Percentiles rank a stretch among this genome's conserved stretches.
These are phyloP conservation scores for Bretschneidera sinensis DNA, from an alignment of 345 rosid genomes.

Conservation along the genomic window DNA sequence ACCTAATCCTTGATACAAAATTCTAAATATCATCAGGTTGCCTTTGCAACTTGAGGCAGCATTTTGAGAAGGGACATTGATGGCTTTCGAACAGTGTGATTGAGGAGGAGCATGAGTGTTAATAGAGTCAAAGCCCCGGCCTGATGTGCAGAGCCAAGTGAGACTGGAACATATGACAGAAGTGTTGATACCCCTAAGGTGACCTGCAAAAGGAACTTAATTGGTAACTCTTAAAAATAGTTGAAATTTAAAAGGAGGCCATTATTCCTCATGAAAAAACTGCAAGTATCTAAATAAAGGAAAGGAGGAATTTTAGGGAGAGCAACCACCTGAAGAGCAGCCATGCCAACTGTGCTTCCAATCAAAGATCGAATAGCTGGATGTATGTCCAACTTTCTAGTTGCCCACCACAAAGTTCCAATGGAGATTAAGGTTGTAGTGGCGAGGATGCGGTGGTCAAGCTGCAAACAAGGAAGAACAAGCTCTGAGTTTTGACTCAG, in stretches of 20 bases:
- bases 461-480: conserved; percentile 29
- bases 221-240: not conserved
- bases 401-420: conserved; percentile 66
- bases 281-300: not conserved
- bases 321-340: conserved; percentile 62
- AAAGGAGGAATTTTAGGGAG: not conserved
- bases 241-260: no score
- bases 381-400: conserved; percentile 79
- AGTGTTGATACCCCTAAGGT: conserved; percentile 82
- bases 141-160: conserved; percentile 80
- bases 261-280: no score
- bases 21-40: conserved; percentile 15
- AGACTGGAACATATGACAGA: conserved; percentile 76
- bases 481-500: not conserved
- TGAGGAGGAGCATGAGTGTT: conserved; percentile 70
- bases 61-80: conserved; percentile 68
- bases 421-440: conserved; percentile 52
- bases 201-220: conserved; percentile 38
- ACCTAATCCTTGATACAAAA: no score
- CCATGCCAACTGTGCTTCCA: conserved; percentile 74
- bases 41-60: conserved; percentile 64
- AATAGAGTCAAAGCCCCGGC: conserved; percentile 83
- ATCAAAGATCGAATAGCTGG: conserved; percentile 75
- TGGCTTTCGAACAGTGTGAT: conserved; percentile 74
- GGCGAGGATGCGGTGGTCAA: conserved; percentile 92